Conservation (phyloP, 768 basidiomycete genomes). For the Macrolepiota dolichaula region DNA sequence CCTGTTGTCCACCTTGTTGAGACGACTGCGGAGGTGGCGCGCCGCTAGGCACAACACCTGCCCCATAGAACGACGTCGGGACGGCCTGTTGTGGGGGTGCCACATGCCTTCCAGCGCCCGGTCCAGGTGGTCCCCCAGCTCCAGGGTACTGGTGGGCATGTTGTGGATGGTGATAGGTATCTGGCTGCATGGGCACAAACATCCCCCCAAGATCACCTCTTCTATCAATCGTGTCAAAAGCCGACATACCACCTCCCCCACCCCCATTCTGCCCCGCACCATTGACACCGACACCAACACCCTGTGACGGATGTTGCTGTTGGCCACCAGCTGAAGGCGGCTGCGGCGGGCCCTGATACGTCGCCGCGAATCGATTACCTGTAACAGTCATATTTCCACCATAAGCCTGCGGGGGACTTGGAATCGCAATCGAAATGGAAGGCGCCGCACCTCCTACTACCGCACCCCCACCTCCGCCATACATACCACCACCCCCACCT, state of each 20-base stretch:
- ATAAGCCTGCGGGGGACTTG: slow-evolving; percentile 78
- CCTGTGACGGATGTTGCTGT: slow-evolving; percentile 31
- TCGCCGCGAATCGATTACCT: slow-evolving; percentile 59
- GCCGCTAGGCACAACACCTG: slow-evolving; percentile 52
- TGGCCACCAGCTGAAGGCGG: slow-evolving; percentile 21
- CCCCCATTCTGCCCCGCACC: background rate
- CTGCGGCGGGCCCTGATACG: slow-evolving; percentile 30
- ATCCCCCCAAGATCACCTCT: slow-evolving; percentile 64
- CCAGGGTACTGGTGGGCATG: slow-evolving; percentile 41
- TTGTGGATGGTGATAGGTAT: slow-evolving; percentile 44
- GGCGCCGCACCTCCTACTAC: slow-evolving; percentile 28
- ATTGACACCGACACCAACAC: slow-evolving; percentile 11
- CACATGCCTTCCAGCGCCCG: slow-evolving; percentile 39
- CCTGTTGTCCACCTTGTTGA: background rate
- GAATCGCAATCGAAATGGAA: slow-evolving; percentile 65
- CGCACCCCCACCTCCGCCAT: slow-evolving; percentile 25
- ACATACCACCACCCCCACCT: slow-evolving; percentile 34
- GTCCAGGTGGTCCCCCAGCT: slow-evolving; percentile 15
- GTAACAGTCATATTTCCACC: slow-evolving; percentile 45
- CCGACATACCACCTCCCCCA: slow-evolving; percentile 14
- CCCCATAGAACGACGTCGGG: slow-evolving; percentile 68
- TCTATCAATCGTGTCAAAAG: slow-evolving; percentile 62
- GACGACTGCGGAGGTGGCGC: slow-evolving; percentile 25
- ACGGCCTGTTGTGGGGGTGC: slow-evolving; percentile 46
- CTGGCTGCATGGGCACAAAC: slow-evolving; percentile 83